Base-by-base conservation (phyloP, 306 rosid genomes). In the Rubus parviflorus region DNA sequence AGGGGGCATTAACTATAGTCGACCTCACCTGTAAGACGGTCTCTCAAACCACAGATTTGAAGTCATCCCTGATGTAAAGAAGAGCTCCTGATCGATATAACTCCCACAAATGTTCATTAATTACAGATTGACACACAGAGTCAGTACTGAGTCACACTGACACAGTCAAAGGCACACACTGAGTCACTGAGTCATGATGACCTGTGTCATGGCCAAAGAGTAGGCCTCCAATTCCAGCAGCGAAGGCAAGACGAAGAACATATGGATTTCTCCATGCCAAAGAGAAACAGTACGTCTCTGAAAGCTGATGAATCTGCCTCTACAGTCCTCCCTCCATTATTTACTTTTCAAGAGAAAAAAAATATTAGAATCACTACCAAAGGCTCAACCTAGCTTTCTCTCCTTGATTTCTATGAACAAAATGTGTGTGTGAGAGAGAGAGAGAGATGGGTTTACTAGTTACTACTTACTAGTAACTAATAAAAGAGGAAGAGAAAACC, bases 221-320 rank as follows among this genome's bases (percentile, higher is more conserved):
- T 52, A 88, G 88, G 46, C 95, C 95, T 42, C 92, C 96, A 30
- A 88, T 88, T 70, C 90, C 96, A 58, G 96, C 92, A 17, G 96
- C 85, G 81, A 86, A 86, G 79, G 90, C 92, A 8, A 88, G 87
- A 19, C 89, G 90, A 78, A 90, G 95, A 70, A 88, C 82, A 73
- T 86, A 88, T 73, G 95, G 95, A 12, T 90, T 88, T 72, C 74
- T 90, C 79, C 81, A 78, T 17, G 92, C 84, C 2, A 92, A 77
- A 81, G 93, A 77, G 43, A 92, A 81, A 23, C 91, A 89, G n/a
- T n/a, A n/a, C n/a, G n/a, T 89, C 90, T 80, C 83, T 82, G 63
- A 91, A 91, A 37, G 94, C 90, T 54, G 94, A 89, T 23, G 83
- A 45, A 45, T 91, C 92, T 4, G 81, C 79, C 0, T 75, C 83